phyloP scores from a whole-genome alignment of 2,329 filamentous ascomycete genomes.

The Pezicula rhizophila region DNA sequence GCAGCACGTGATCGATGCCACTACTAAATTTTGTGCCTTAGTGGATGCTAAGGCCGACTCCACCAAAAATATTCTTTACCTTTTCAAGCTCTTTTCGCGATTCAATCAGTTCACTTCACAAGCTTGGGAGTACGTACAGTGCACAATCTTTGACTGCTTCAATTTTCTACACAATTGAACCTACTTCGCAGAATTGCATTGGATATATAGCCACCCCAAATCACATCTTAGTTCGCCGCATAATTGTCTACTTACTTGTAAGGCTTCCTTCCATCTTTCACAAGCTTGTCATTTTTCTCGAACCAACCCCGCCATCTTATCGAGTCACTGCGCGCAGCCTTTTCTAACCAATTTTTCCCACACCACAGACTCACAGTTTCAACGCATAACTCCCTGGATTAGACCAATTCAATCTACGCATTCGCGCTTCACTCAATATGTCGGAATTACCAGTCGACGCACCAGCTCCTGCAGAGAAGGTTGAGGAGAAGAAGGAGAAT shows the following conservation, averaged over 20 bases:
- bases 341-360: conserved; percentile 1
- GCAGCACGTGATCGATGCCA: neutral
- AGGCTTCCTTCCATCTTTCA: neutral
- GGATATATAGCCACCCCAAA: neutral
- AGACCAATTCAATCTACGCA: neutral
- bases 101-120: too few relatives aligned
- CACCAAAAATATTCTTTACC: too few relatives aligned
- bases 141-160: too few relatives aligned
- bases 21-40: neutral
- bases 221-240: neutral
- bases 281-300: conserved; percentile 4
- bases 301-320: conserved; percentile 21
- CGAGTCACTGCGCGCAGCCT: conserved; percentile 10
- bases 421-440: conserved; percentile 12
- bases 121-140: too few relatives aligned
- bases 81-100: too few relatives aligned
- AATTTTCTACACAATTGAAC: too few relatives aligned
- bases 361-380: conserved; percentile 4
- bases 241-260: neutral
- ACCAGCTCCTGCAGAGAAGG: conserved; percentile 8
- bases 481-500: conserved; percentile 14
- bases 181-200: too few relatives aligned
- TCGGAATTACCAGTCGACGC: conserved; percentile 15
- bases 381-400: conserved; percentile 1
- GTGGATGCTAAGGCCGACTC: too few relatives aligned